These are phyloP conservation scores for Fusarium chaquense DNA, from an alignment of 2,329 filamentous ascomycete genomes.

Conservation along the genomic window DNA sequence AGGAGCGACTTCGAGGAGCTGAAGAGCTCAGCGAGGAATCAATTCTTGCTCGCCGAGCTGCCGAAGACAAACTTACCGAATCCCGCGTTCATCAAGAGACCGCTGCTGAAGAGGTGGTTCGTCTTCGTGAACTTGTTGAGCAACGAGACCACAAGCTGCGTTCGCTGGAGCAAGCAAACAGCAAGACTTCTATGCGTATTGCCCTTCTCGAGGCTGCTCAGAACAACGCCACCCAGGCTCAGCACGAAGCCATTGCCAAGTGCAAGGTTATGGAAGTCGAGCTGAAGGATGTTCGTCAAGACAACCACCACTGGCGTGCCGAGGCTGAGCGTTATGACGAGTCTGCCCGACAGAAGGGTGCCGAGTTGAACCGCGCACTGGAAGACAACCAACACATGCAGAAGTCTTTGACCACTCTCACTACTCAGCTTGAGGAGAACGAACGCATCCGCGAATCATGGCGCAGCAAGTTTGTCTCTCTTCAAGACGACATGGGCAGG, in stretches of 20 bases:
- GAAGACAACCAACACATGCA: conserved; percentile 79
- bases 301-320: conserved; percentile 70
- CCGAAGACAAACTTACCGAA: conserved; percentile 79
- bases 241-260: conserved; percentile 67
- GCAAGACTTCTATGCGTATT: conserved; percentile 70
- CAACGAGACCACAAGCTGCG: conserved; percentile 77
- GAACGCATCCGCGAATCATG: conserved; percentile 85
- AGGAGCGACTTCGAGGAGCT: conserved; percentile 73
- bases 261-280: conserved; percentile 66
- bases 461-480: conserved; percentile 82
- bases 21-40: conserved; percentile 75
- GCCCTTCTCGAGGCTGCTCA: conserved; percentile 77
- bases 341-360: conserved; percentile 60
- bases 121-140: conserved; percentile 74
- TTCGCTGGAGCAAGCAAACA: conserved; percentile 66
- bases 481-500: conserved; percentile 88
- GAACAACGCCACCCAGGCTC: conserved; percentile 64
- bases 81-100: conserved; percentile 76
- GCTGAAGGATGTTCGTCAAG: conserved; percentile 66
- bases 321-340: conserved; percentile 72
- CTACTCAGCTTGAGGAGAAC: conserved; percentile 85
- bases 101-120: conserved; percentile 78
- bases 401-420: conserved; percentile 78
- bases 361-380: conserved; percentile 61
- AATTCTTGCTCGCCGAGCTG: conserved; percentile 70